Base-by-base conservation (phyloP, 106 monocot species). In the Ottelia alismoides region DNA sequence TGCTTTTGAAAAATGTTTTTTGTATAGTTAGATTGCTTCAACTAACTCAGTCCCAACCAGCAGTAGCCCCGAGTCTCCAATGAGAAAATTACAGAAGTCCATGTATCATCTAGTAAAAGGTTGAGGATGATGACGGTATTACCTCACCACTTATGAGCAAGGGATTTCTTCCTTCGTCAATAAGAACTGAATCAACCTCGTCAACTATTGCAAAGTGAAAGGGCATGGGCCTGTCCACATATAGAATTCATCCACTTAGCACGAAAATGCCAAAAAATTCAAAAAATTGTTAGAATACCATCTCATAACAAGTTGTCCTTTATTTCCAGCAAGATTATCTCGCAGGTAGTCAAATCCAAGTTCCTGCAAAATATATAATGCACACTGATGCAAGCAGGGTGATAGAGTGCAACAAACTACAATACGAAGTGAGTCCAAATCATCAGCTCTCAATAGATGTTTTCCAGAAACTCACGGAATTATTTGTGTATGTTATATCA, bases 401-500 rank as follows among this genome's bases (percentile, higher is more conserved):
- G n/a, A n/a, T n/a, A n/a, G n/a, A 55, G 31, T 27, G 56, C 27
- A 28, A 27, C 3, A 49, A 30, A 20, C 7, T 16, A 2, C 0
- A 58, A 58, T 22, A 44, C 19, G 3, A 44, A 22, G 35, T 19
- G 11, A 44, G 11, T 2, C 10, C 25, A 29, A 3, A 40, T 21
- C 5, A 31, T 63, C 18, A 40, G 51, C 10, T 43, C 6, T 43
- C 40, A 7, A 53, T 2, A 18, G n/a, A n/a, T n/a, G n/a, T n/a
- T n/a, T n/a, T n/a, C n/a, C n/a, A n/a, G 24, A 20, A 46, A 44
- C 55, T 80, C 79, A 89, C 96, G 20, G 98, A 82, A 56, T 98
- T 98, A 65, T 98, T 98, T 31, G 85, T 98, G 59, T 98, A 98
- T 26, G 98, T 98, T 63, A 98, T 98, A 65, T 98, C 98, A 74